Percentiles rank a stretch among this genome's conserved stretches.
phyloP scores from a whole-genome alignment of 164 flowering plant species.

The Taxillus chinensis region DNA sequence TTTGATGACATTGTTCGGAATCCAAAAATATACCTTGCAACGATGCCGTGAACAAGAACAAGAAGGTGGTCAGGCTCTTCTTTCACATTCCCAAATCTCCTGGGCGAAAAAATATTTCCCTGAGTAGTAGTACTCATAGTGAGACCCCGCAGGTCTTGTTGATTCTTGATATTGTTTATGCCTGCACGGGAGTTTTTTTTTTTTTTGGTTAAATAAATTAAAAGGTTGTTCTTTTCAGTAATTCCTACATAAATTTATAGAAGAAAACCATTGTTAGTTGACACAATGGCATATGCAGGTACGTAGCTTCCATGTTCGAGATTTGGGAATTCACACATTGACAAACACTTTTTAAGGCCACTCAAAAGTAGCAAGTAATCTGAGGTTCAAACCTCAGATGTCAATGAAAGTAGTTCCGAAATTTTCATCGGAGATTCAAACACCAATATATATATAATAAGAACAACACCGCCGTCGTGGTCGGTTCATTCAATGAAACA shows the following conservation, averaged over 20 bases:
- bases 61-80: constrained; percentile 89
- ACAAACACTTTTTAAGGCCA: too few species aligned
- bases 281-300: neutral
- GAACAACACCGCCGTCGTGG: too few species aligned
- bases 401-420: too few species aligned
- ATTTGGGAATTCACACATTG: too few species aligned
- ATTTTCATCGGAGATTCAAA: too few species aligned
- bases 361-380: too few species aligned
- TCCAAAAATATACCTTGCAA: constrained; percentile 56
- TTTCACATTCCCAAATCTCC: constrained; percentile 17
- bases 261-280: neutral
- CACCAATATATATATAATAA: too few species aligned
- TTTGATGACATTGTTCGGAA: too few species aligned
- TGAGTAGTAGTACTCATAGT: constrained; percentile 48
- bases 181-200: constrained; percentile 36
- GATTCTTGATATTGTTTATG: constrained; percentile 21
- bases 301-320: too few species aligned
- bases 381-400: too few species aligned
- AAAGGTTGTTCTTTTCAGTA: constrained; percentile 6
- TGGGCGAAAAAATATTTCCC: constrained; percentile 35
- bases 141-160: constrained; percentile 31
- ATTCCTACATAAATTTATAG: neutral
- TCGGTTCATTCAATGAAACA: too few species aligned
- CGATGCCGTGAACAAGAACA: constrained; percentile 93
- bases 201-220: too few species aligned